phyloP scores from a whole-genome alignment of 139 green algal species.

The Diplosphaera chodatii region DNA sequence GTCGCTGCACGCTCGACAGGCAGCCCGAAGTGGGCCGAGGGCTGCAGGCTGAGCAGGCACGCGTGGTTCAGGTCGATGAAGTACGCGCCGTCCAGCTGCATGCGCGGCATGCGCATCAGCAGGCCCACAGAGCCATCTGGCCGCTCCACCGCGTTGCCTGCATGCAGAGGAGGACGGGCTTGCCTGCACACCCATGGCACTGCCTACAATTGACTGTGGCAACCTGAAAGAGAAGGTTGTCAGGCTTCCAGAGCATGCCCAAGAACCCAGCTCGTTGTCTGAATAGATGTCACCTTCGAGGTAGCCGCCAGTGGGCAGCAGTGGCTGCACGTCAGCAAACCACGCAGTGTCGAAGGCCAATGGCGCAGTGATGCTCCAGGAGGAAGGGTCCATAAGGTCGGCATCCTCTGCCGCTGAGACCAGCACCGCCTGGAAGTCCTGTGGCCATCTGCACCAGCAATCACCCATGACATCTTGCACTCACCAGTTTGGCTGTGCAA shows the following conservation, averaged over 20 bases:
- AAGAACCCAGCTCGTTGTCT: too few species aligned
- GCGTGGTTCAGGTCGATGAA: slow-evolving; percentile 20
- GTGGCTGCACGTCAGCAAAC: background rate
- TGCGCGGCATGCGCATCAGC: slow-evolving; percentile 18
- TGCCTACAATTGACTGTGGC: too few species aligned
- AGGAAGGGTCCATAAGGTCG: slow-evolving; percentile 6
- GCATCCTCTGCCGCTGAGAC: background rate
- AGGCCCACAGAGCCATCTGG: slow-evolving; percentile 6
- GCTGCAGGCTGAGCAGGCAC: slow-evolving; percentile 7
- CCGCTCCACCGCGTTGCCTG: slow-evolving; percentile 13
- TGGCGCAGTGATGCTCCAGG: background rate
- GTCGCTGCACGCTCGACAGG: too few species aligned
- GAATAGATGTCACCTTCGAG: background rate
- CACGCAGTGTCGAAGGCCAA: background rate
- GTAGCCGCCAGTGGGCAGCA: background rate
- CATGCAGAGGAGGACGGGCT: background rate
- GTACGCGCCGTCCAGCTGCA: background rate
- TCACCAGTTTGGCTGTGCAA: too few species aligned
- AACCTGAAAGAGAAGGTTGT: too few species aligned
- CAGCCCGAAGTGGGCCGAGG: background rate
- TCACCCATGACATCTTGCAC: too few species aligned
- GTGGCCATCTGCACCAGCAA: slow-evolving; percentile 1
- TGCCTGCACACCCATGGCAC: too few species aligned
- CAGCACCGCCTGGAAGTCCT: slow-evolving; percentile 5
- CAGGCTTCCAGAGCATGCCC: too few species aligned